These are phyloP conservation scores for Suillus clintonianus DNA, from an alignment of 768 basidiomycete species.

Conservation along the genomic window DNA sequence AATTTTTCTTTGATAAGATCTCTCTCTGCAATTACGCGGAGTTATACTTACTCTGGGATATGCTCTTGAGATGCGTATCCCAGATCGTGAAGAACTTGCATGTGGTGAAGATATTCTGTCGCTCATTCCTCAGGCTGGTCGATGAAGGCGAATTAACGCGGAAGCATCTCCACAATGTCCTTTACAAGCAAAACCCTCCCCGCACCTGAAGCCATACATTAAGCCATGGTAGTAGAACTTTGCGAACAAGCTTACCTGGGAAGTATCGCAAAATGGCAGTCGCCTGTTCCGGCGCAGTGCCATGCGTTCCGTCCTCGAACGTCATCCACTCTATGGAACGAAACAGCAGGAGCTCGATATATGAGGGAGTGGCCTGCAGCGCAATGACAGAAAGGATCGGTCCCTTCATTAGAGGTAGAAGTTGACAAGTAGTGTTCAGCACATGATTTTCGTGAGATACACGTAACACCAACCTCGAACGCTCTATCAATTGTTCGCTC, in stretches of 20 bases:
- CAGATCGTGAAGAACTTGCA: conserved; percentile 79
- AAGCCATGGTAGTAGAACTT: not conserved
- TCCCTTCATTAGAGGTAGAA: conserved; percentile 54
- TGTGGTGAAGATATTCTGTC: conserved; percentile 78
- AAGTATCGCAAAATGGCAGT: conserved; percentile 89
- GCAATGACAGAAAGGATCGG: conserved; percentile 60
- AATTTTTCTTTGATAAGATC: too few relatives aligned
- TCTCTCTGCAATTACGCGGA: conserved; percentile 10
- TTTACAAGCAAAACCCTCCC: conserved; percentile 79
- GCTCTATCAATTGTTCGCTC: too few relatives aligned
- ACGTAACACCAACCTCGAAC: too few relatives aligned
- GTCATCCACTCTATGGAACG: conserved; percentile 96
- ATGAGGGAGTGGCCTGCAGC: conserved; percentile 55
- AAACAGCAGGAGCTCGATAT: conserved; percentile 65
- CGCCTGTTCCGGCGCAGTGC: conserved; percentile 79
- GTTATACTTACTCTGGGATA: conserved; percentile 57
- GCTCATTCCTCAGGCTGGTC: too few relatives aligned
- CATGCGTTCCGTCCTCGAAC: conserved; percentile 70
- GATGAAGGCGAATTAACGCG: conserved; percentile 60
- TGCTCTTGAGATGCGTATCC: conserved; percentile 65
- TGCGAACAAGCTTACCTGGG: conserved; percentile 61
- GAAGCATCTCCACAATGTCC: conserved; percentile 57
- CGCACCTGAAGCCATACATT: conserved; percentile 44
- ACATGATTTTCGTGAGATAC: conserved; percentile 5
- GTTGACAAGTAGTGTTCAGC: conserved; percentile 33